Evolutionary conservation across 768 basidiomycete species (phyloP).

Genomic region (Epithele typhae): DNA sequence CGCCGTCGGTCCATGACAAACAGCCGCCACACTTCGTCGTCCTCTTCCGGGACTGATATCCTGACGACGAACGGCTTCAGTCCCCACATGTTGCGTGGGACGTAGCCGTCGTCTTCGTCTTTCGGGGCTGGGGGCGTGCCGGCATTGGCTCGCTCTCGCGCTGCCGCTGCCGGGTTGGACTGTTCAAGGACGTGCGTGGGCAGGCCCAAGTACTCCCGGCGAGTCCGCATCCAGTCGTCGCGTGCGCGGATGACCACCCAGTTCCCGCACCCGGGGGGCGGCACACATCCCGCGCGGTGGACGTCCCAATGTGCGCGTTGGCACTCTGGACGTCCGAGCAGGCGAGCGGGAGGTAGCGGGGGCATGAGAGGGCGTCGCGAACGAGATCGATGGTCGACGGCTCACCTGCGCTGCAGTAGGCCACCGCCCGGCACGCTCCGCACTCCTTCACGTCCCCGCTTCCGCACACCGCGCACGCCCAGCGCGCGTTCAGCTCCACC

Average conservation of each 20-base stretch:
- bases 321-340: not conserved
- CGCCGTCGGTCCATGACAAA: constrained; percentile 39
- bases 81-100: constrained; percentile 27
- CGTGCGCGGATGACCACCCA: not conserved
- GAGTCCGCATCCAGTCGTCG: constrained; percentile 12
- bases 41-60: no score
- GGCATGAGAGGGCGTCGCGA: no score
- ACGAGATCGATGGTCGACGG: no score
- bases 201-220: no score
- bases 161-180: no score
- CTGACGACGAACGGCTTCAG: constrained; percentile 37
- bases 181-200: no score
- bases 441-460: constrained; percentile 30
- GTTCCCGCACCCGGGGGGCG: constrained; percentile 21
- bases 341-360: not conserved
- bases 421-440: constrained; percentile 28
- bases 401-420: constrained; percentile 36
- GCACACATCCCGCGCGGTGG: constrained; percentile 29
- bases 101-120: constrained; percentile 16
- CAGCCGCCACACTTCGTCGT: no score
- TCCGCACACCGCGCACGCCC: constrained; percentile 37
- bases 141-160: no score
- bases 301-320: not conserved
- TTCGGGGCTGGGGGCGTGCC: no score
- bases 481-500: constrained; percentile 26